phyloP scores from a whole-genome alignment of 352 stramenopile species.

The Phytopythium oedochilum region DNA sequence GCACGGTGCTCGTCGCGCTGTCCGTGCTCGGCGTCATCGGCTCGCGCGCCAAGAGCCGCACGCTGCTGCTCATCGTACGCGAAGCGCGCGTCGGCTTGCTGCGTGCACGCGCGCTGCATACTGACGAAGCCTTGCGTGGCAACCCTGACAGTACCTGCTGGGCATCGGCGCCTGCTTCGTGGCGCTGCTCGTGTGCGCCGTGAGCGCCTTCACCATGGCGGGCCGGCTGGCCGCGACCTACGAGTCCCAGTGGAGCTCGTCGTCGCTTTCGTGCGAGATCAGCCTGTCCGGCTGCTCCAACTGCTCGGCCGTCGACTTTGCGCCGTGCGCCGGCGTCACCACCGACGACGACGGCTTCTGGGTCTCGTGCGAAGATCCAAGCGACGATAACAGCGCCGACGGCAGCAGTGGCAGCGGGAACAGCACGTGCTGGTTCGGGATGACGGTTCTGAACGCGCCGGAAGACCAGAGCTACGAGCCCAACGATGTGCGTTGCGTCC shows the following conservation, averaged over 20 bases:
- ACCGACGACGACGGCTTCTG: conserved; percentile 28
- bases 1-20: conserved; percentile 57
- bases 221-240: conserved; percentile 52
- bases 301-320: conserved; percentile 33
- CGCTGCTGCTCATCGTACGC: conserved; percentile 74
- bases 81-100: not conserved
- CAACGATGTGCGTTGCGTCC: conserved; percentile 51
- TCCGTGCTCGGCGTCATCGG: conserved; percentile 66
- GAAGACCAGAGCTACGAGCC: conserved; percentile 50
- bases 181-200: conserved; percentile 54
- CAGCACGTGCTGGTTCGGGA: conserved; percentile 33
- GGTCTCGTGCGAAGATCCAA: conserved; percentile 33
- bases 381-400: not conserved
- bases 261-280: conserved; percentile 62
- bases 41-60: conserved; percentile 64
- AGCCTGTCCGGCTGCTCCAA: conserved; percentile 68
- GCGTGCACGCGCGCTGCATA: not conserved
- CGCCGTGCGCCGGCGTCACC: conserved; percentile 32
- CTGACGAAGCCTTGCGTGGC: conserved; percentile 4
- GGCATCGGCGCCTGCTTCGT: conserved; percentile 56
- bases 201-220: conserved; percentile 65
- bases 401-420: conserved; percentile 1
- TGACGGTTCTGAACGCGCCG: conserved; percentile 46
- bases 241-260: conserved; percentile 30
- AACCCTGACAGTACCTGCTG: conserved; percentile 49